Base-by-base conservation (phyloP, 192 early-diverging fungal species). In the Blastocladiella britannica region DNA sequence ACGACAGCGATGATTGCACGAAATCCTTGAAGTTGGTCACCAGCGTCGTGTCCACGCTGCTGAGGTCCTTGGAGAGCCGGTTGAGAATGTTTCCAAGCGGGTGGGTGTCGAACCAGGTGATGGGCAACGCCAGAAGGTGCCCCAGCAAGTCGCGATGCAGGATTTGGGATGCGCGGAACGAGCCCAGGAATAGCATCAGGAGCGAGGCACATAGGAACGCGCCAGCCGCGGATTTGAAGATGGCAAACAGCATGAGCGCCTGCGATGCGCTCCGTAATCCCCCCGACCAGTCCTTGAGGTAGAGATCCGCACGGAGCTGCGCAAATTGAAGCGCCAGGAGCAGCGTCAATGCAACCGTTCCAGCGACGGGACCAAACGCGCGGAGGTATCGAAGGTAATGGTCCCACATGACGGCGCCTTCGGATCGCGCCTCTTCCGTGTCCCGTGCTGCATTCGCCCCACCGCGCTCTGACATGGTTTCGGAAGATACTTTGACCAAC, bases 401-500 rank as follows among this genome's bases (percentile, higher is more conserved):
- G 25, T 15, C 26, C 56, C 31, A 51, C 29, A 25, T 25, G 9
- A 4, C 27, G 0, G 37, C 15, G 0, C 37, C 37, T 9, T 47
- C 37, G n/a, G 12, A 20, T 47, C 37, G 37, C 37, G 37, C n/a
- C 37, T 3, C 7, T 0, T 0, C 18, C 29, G 54, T 12, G 52
- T 54, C 52, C 58, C 26, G 51, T 31, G 5, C 28, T 23, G 15
- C 60, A 43, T 55, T 54, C 53, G 22, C 51, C 8, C 4, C 53
- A 25, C 25, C 58, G 56, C 2, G 30, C 57, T 24, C 53, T 29
- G 29, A 27, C 26, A 47, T 52, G 28, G 23, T 65, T 54, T 4
- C 51, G 29, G 5, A 56, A 60, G 20, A 65, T 54, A 12, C 57
- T 52, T 58, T 58, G 43, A 12, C 43, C 28, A 3, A 65, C 31